Conservation (phyloP, 2,329 filamentous ascomycete genomes). For the Aspergillus versicolor region DNA sequence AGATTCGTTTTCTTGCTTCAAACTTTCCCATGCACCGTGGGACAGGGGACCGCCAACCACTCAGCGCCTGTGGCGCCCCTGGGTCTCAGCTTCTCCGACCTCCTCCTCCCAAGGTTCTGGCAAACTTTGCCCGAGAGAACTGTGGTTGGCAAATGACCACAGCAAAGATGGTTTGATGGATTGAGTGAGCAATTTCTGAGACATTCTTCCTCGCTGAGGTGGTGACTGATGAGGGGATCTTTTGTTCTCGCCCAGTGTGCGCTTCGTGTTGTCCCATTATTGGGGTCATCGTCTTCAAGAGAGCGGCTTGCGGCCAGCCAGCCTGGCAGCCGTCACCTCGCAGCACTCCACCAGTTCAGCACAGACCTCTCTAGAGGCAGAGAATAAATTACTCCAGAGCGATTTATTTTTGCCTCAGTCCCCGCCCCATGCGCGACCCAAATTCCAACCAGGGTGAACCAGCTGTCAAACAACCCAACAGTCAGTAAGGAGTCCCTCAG, state of each 20-base stretch:
- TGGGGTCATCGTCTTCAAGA: not conserved
- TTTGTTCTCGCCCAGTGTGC: not conserved
- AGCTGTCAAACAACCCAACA: not conserved
- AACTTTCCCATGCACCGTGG: conserved; percentile 8
- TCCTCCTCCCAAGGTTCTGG: conserved; percentile 2
- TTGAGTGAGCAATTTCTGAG: not conserved
- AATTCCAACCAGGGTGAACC: not conserved
- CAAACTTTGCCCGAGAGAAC: conserved; percentile 1
- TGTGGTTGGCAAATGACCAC: not conserved
- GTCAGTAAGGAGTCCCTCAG: too few relatives aligned
- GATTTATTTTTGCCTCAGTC: conserved; percentile 8
- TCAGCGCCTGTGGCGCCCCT: conserved; percentile 1
- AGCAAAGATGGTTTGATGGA: not conserved
- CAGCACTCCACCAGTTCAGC: not conserved
- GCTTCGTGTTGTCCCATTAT: not conserved
- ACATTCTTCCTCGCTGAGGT: not conserved
- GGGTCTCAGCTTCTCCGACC: not conserved
- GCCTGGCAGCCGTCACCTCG: too few relatives aligned
- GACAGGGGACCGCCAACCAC: not conserved
- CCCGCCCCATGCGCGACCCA: conserved; percentile 15
- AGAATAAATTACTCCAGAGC: not conserved
- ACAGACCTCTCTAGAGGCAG: conserved; percentile 2
- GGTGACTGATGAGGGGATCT: not conserved
- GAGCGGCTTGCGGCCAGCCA: too few relatives aligned
- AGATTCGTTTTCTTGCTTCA: not conserved